Evolutionary conservation across 2,329 filamentous ascomycete genomes (phyloP).

Genomic region (Emergomyces pasteurianus): DNA sequence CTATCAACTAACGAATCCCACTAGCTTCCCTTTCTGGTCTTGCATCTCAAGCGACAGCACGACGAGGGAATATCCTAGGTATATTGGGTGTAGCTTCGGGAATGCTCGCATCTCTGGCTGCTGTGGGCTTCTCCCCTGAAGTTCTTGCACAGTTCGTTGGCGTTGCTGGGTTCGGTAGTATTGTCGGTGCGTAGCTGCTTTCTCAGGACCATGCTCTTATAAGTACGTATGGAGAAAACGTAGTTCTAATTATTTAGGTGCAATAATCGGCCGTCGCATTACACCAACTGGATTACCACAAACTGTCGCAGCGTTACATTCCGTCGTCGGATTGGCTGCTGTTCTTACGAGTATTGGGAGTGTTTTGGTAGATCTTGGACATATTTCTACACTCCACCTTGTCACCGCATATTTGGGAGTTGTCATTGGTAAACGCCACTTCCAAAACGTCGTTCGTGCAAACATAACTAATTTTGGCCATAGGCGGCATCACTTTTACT

Average conservation of each 20-base stretch:
- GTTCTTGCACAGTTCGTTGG: conserved; percentile 69
- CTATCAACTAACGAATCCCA: conserved; percentile 1
- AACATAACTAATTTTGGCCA: conserved; percentile 4
- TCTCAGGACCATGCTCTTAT: neutral
- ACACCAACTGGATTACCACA: conserved; percentile 81
- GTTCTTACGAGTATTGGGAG: conserved; percentile 82
- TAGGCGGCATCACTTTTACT: conserved; percentile 73
- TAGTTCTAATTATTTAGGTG: conserved; percentile 32
- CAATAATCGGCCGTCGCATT: conserved; percentile 72
- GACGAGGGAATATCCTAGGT: conserved; percentile 74
- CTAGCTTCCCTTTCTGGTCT: conserved; percentile 60
- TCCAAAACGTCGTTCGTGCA: neutral
- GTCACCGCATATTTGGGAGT: conserved; percentile 80
- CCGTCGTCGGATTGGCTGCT: conserved; percentile 77
- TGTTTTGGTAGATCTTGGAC: conserved; percentile 60
- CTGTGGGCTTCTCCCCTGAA: conserved; percentile 68
- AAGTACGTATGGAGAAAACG: conserved; percentile 5
- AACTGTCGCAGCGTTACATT: conserved; percentile 79
- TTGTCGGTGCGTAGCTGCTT: conserved; percentile 39
- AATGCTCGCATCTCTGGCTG: conserved; percentile 68
- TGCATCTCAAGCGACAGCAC: conserved; percentile 69
- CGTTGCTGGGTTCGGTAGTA: conserved; percentile 58
- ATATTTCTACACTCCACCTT: conserved; percentile 67
- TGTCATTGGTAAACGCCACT: conserved; percentile 48
- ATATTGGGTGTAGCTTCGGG: conserved; percentile 76